These are phyloP conservation scores for Rhytidiadelphus loreus DNA, from an alignment of 225 moss, liverwort and hornwort species.

Conservation along the genomic window DNA sequence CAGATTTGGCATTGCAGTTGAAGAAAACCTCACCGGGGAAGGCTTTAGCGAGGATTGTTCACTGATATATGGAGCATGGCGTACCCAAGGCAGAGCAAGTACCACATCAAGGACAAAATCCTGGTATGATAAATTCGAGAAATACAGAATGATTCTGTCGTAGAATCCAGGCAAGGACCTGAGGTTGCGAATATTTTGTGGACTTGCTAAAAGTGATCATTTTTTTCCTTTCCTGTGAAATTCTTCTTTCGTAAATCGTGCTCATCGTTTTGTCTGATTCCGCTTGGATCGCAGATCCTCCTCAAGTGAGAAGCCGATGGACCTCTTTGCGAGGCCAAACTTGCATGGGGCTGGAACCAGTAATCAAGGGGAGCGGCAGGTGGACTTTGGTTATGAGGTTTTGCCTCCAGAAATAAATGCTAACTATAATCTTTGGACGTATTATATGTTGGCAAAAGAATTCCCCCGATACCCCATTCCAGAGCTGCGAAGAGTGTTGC, in stretches of 20 bases:
- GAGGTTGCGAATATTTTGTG: no score
- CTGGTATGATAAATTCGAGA: not conserved
- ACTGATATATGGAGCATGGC: conserved; percentile 9
- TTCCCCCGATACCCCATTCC: conserved; percentile 15
- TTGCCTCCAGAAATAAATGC: conserved; percentile 4
- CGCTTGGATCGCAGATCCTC: not conserved
- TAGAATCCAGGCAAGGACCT: no score
- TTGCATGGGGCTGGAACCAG: not conserved
- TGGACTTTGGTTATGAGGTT: not conserved
- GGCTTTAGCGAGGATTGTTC: conserved; percentile 1
- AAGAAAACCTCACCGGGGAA: conserved; percentile 7
- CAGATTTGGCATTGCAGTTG: conserved; percentile 10
- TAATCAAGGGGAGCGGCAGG: not conserved
- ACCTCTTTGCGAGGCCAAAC: not conserved
- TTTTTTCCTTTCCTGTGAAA: not conserved
- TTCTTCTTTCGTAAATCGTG: not conserved
- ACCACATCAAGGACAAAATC: not conserved
- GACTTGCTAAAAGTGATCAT: not conserved
- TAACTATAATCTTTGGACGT: conserved; percentile 9
- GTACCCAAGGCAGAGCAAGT: not conserved
- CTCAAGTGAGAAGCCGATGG: not conserved
- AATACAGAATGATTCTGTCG: not conserved
- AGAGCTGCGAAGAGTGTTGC: conserved; percentile 11
- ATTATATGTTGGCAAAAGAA: not conserved
- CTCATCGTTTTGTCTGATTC: not conserved